These are phyloP conservation scores for Lepidopterella palustris DNA, from an alignment of 495 filamentous ascomycete genomes.

Conservation along the genomic window DNA sequence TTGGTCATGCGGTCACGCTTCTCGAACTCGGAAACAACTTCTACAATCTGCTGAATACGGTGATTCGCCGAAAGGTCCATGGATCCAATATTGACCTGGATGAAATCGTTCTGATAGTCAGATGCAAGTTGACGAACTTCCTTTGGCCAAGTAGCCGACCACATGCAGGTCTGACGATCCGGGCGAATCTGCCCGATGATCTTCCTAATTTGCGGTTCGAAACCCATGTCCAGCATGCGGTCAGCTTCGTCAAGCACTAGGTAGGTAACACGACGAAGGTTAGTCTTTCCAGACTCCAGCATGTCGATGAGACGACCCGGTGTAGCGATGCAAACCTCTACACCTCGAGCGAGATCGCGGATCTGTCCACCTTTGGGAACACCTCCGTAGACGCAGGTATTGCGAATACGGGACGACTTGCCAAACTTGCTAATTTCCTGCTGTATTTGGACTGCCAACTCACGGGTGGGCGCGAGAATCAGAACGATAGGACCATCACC, in stretches of 20 bases:
- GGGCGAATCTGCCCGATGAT: constrained; percentile 96
- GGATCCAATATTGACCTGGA: constrained; percentile 98
- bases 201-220: constrained; percentile 86
- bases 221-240: constrained; percentile 90
- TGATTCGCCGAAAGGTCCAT: constrained; percentile 96
- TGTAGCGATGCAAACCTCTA: constrained; percentile 91
- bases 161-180: constrained; percentile 99
- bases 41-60: constrained; percentile 94
- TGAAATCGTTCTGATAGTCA: constrained; percentile 93
- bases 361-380: constrained; percentile 96
- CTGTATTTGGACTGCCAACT: constrained; percentile 97
- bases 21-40: constrained; percentile 91
- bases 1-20: constrained; percentile 97
- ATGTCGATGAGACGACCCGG: constrained; percentile 97
- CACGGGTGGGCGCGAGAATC: constrained; percentile 90
- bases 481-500: constrained; percentile 97
- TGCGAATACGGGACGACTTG: constrained; percentile 94
- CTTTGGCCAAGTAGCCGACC: constrained; percentile 99
- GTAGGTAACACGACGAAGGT: constrained; percentile 94
- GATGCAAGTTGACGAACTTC: constrained; percentile 93
- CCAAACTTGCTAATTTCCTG: constrained; percentile 93
- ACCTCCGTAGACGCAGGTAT: constrained; percentile 98
- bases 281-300: constrained; percentile 95
- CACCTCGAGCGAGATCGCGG: constrained; percentile 79
- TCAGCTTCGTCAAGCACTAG: constrained; percentile 86